A percentile compares a stretch with the other conserved stretches of the same genome.
phyloP scores from a whole-genome alignment of 345 rosid species.

The Mallotus nudiflorus region DNA sequence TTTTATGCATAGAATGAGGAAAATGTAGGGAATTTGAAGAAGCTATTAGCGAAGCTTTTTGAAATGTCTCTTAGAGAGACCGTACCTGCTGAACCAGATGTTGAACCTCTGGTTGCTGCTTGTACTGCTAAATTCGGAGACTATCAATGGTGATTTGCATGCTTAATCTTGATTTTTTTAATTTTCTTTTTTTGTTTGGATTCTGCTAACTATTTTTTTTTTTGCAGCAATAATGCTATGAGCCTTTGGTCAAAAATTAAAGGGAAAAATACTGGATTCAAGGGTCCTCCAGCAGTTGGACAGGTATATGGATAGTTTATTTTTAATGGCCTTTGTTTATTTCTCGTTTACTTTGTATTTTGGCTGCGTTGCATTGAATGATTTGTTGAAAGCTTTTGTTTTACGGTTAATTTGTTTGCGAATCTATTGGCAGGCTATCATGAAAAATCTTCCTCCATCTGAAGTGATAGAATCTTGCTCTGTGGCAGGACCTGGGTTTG shows the following conservation, averaged over 20 bases:
- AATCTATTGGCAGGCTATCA: slow-evolving; percentile 53
- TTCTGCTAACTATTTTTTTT: neutral
- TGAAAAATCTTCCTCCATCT: slow-evolving; percentile 66
- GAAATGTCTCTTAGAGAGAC: slow-evolving; percentile 57
- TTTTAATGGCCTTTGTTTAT: neutral
- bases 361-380: neutral
- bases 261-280: slow-evolving; percentile 62
- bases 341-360: neutral
- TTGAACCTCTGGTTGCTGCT: slow-evolving; percentile 69
- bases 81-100: slow-evolving; percentile 56
- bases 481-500: slow-evolving; percentile 94
- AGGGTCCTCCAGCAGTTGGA: slow-evolving; percentile 81
- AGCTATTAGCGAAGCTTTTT: slow-evolving; percentile 57
- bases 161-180: neutral
- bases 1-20: slow-evolving; percentile 48
- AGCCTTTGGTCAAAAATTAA: slow-evolving; percentile 70
- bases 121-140: slow-evolving; percentile 74
- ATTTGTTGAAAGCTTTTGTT: neutral
- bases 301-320: slow-evolving; percentile 43
- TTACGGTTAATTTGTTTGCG: neutral
- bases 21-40: slow-evolving; percentile 57
- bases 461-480: slow-evolving; percentile 83
- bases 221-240: slow-evolving; percentile 90
- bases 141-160: slow-evolving; percentile 71
- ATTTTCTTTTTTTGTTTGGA: neutral